These are phyloP conservation scores for Colletotrichum nymphaeae DNA, from an alignment of 2,329 filamentous ascomycete genomes.

Conservation along the genomic window DNA sequence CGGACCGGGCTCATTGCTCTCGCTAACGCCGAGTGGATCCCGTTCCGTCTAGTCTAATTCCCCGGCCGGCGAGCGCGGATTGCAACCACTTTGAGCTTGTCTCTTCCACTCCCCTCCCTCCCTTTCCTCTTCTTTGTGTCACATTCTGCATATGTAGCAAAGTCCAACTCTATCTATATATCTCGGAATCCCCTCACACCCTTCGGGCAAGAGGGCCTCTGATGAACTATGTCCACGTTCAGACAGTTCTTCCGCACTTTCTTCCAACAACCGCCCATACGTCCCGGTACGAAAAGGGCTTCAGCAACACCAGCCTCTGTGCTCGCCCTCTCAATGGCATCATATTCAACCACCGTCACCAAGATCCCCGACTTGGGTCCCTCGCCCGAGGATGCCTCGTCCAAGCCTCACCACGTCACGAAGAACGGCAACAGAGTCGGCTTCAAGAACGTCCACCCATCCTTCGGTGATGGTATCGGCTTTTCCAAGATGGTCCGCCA, in stretches of 20 bases:
- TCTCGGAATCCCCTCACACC: not conserved
- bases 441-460: slow-evolving; percentile 66
- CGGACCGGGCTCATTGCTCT: not conserved
- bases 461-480: slow-evolving; percentile 44
- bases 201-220: not conserved
- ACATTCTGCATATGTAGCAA: not conserved
- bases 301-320: slow-evolving; percentile 23
- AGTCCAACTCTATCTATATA: slow-evolving; percentile 1
- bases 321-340: slow-evolving; percentile 36
- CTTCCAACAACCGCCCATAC: slow-evolving; percentile 16
- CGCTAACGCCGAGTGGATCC: slow-evolving; percentile 1
- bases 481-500: slow-evolving; percentile 41
- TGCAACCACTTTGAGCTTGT: not conserved
- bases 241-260: slow-evolving; percentile 21
- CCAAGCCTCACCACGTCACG: slow-evolving; percentile 61
- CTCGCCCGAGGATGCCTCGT: slow-evolving; percentile 54
- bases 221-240: slow-evolving; percentile 25
- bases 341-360: slow-evolving; percentile 44
- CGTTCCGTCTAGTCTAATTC: not conserved
- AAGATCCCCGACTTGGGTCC: slow-evolving; percentile 48
- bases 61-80: not conserved
- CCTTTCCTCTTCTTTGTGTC: not conserved
- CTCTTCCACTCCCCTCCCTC: not conserved
- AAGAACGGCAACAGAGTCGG: slow-evolving; percentile 51
- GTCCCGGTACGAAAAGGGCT: slow-evolving; percentile 25